Percentiles rank a stretch among this genome's conserved stretches.
phyloP scores from a whole-genome alignment of 2,329 filamentous ascomycete genomes.

The Aspergillus costaricaensis region DNA sequence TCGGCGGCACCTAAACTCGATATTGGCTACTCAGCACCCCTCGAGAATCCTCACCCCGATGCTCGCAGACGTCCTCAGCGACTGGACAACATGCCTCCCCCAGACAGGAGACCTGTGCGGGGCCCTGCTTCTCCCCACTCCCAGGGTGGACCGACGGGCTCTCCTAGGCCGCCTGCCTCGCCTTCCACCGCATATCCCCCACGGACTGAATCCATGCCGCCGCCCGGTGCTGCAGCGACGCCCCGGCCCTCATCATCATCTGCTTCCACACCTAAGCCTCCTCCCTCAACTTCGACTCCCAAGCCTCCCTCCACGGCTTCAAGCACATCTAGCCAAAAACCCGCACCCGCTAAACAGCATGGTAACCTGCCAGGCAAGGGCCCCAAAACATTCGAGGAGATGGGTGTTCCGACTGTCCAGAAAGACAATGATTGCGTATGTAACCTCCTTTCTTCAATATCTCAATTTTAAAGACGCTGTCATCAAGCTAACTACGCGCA shows the following conservation, averaged over 20 bases:
- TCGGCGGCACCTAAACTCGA: slow-evolving; percentile 43
- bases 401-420: slow-evolving; percentile 87
- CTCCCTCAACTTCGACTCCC: slow-evolving; percentile 41
- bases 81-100: slow-evolving; percentile 28
- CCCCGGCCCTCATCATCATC: slow-evolving; percentile 33
- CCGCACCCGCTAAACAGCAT: slow-evolving; percentile 31
- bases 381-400: slow-evolving; percentile 95
- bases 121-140: slow-evolving; percentile 32
- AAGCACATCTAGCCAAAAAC: slow-evolving; percentile 39
- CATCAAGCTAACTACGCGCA: slow-evolving; percentile 24
- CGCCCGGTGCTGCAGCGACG: slow-evolving; percentile 43
- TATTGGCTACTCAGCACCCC: slow-evolving; percentile 51
- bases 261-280: slow-evolving; percentile 41
- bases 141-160: slow-evolving; percentile 25
- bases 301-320: slow-evolving; percentile 30
- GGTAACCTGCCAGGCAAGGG: slow-evolving; percentile 64
- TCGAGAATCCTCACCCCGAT: slow-evolving; percentile 40
- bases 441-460: background rate
- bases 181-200: slow-evolving; percentile 37
- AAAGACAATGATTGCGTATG: slow-evolving; percentile 88
- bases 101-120: slow-evolving; percentile 35
- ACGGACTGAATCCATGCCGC: slow-evolving; percentile 34
- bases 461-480: background rate
- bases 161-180: slow-evolving; percentile 30
- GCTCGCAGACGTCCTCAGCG: slow-evolving; percentile 34